Evolutionary conservation across 192 early-diverging fungal species (phyloP).

Genomic region (Pilaira anomala): DNA sequence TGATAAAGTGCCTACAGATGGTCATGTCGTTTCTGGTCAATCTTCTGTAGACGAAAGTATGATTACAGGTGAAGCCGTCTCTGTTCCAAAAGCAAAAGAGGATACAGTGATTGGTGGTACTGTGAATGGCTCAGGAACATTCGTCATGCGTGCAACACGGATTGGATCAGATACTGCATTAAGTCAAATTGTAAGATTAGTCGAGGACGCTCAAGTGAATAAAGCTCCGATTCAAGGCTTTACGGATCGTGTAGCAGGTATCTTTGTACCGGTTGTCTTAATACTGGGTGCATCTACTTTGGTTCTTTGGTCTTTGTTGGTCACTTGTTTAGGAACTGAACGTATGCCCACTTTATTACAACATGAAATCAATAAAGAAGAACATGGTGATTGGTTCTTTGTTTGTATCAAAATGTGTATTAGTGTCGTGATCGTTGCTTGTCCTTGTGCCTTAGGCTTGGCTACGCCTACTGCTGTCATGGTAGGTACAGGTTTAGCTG

Average conservation of each 20-base stretch:
- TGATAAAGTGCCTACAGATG: slow-evolving; percentile 91
- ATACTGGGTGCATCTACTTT: slow-evolving; percentile 70
- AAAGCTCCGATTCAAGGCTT: slow-evolving; percentile 95
- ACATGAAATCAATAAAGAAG: slow-evolving; percentile 44
- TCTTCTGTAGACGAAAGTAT: slow-evolving; percentile 91
- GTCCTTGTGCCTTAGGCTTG: slow-evolving; percentile 93
- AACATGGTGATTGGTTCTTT: slow-evolving; percentile 65
- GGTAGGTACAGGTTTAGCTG: slow-evolving; percentile 96
- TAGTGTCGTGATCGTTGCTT: slow-evolving; percentile 92
- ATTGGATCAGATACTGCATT: slow-evolving; percentile 90
- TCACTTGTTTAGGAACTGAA: slow-evolving; percentile 28
- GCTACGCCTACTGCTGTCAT: slow-evolving; percentile 97
- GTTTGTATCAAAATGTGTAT: slow-evolving; percentile 85
- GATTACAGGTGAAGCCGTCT: slow-evolving; percentile 87
- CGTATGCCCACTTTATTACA: slow-evolving; percentile 29
- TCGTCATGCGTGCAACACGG: slow-evolving; percentile 77
- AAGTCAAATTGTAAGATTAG: slow-evolving; percentile 86
- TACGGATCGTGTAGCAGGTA: slow-evolving; percentile 83
- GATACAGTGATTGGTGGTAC: slow-evolving; percentile 84
- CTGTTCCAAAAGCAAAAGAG: slow-evolving; percentile 68
- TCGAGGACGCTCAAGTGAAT: slow-evolving; percentile 87
- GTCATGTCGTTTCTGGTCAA: slow-evolving; percentile 64
- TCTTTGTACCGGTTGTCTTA: slow-evolving; percentile 90
- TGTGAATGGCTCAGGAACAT: slow-evolving; percentile 83
- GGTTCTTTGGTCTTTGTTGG: slow-evolving; percentile 62